These are phyloP conservation scores for Postia placenta DNA, from an alignment of 768 basidiomycete species.

Conservation along the genomic window DNA sequence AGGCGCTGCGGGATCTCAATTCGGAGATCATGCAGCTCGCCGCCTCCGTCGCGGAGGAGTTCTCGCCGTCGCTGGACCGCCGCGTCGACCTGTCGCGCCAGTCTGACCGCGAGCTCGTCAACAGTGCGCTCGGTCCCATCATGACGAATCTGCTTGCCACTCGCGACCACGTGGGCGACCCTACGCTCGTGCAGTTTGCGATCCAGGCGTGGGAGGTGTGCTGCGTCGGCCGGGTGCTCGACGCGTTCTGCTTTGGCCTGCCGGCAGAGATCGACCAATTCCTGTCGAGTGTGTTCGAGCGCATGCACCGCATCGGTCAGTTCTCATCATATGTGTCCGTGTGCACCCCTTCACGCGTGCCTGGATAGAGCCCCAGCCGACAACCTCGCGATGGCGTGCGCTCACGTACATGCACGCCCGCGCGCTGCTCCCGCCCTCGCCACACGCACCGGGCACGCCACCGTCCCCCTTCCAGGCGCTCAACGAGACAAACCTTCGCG, in stretches of 20 bases:
- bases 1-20: constrained; percentile 28
- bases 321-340: not conserved
- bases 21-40: constrained; percentile 29
- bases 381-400: constrained; percentile 30
- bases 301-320: constrained; percentile 27
- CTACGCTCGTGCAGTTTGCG: constrained; percentile 30
- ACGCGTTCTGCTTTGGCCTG: constrained; percentile 27
- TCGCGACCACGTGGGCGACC: constrained; percentile 24
- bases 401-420: constrained; percentile 28
- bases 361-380: constrained; percentile 28
- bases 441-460: constrained; percentile 8
- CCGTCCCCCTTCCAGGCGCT: constrained; percentile 12
- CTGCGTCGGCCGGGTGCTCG: constrained; percentile 25
- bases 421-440: constrained; percentile 14
- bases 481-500: constrained; percentile 21
- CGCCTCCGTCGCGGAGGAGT: constrained; percentile 27
- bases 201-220: constrained; percentile 32
- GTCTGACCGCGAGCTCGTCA: constrained; percentile 23
- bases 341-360: not conserved
- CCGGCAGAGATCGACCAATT: constrained; percentile 24
- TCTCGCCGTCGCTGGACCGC: constrained; percentile 18
- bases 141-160: constrained; percentile 23
- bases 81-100: constrained; percentile 15
- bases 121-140: constrained; percentile 22
- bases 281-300: constrained; percentile 22